These are phyloP conservation scores for Agaricus bisporus DNA, from an alignment of 768 basidiomycete genomes.

Conservation along the genomic window DNA sequence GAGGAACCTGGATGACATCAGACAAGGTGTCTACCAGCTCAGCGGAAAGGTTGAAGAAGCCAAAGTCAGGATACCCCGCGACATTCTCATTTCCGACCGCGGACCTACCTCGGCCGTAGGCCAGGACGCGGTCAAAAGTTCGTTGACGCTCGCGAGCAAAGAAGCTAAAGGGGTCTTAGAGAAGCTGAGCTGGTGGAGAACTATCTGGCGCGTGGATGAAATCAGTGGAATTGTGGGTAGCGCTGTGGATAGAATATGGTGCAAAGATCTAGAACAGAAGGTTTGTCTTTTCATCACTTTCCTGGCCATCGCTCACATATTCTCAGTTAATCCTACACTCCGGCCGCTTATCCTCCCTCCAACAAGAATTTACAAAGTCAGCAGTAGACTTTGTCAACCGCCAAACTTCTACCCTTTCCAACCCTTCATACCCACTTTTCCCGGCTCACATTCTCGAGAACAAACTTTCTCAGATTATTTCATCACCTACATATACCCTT, in stretches of 20 bases:
- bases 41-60: slow-evolving; percentile 32
- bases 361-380: slow-evolving; percentile 34
- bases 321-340: slow-evolving; percentile 58
- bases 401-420: background rate
- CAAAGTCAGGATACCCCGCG: slow-evolving; percentile 26
- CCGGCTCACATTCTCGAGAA: slow-evolving; percentile 56
- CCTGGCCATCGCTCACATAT: background rate
- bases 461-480: slow-evolving; percentile 43
- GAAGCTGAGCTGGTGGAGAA: slow-evolving; percentile 40
- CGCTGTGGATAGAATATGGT: slow-evolving; percentile 36
- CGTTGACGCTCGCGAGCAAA: slow-evolving; percentile 29
- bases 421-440: slow-evolving; percentile 17
- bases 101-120: slow-evolving; percentile 1
- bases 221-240: slow-evolving; percentile 30
- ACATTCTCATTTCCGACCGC: slow-evolving; percentile 25
- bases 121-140: slow-evolving; percentile 24
- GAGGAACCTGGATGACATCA: slow-evolving; percentile 29
- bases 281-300: slow-evolving; percentile 21
- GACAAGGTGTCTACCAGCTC: slow-evolving; percentile 28
- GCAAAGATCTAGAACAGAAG: slow-evolving; percentile 43
- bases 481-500: slow-evolving; percentile 40
- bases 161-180: slow-evolving; percentile 35
- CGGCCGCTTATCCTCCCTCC: slow-evolving; percentile 47
- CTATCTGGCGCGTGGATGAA: slow-evolving; percentile 41
- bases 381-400: slow-evolving; percentile 27